These are phyloP conservation scores for Daedalea quercina DNA, from an alignment of 768 basidiomycete species.

Conservation along the genomic window DNA sequence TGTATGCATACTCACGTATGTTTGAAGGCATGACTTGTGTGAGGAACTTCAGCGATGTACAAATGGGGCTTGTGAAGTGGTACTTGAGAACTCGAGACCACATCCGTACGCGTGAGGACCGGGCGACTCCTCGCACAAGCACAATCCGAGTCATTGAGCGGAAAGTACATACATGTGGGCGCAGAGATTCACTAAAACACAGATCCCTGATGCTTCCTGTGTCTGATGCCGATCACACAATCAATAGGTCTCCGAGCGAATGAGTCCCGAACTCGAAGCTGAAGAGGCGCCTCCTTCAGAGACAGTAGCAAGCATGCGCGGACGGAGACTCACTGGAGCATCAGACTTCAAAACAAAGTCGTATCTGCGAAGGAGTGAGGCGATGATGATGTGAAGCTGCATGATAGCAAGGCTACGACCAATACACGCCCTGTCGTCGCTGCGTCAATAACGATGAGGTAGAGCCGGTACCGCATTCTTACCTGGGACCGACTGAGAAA, in stretches of 20 bases:
- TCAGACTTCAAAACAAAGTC: conserved; percentile 61
- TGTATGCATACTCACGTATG: too few species aligned
- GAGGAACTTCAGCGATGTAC: too few species aligned
- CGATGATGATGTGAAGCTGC: conserved; percentile 52
- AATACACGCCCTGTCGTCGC: conserved; percentile 1
- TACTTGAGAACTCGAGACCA: too few species aligned
- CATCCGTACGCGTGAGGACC: too few species aligned
- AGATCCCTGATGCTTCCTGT: not conserved
- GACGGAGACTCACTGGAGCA: conserved; percentile 32
- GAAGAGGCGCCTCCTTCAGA: not conserved
- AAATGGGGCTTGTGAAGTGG: too few species aligned
- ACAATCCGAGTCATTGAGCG: too few species aligned
- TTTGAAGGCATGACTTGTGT: too few species aligned
- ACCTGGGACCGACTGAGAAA: conserved; percentile 12
- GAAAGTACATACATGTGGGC: not conserved
- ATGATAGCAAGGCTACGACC: conserved; percentile 2
- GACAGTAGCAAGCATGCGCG: not conserved
- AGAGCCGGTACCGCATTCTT: not conserved
- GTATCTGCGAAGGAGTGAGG: conserved; percentile 68
- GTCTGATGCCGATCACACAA: conserved; percentile 1
- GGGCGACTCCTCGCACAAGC: too few species aligned
- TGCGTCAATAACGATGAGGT: not conserved
- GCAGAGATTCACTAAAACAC: not conserved
- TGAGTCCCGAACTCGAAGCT: not conserved
- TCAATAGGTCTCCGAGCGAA: not conserved